Conservation (phyloP, 176 grass and related monocot species). For the Musa itinerans region DNA sequence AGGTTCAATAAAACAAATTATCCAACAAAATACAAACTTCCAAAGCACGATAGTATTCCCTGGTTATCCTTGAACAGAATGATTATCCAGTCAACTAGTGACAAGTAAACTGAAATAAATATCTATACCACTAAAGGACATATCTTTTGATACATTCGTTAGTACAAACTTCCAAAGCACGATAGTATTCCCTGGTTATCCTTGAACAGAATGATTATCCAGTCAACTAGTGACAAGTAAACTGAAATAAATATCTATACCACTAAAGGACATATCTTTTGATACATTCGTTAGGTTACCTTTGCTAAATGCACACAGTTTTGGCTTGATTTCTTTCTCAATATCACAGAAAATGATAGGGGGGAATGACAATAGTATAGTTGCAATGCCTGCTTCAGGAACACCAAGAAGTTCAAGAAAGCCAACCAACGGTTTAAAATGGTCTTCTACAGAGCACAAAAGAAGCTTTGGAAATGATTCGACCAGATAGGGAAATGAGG, state of each 20-base stretch:
- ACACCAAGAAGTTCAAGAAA: conserved; percentile 17
- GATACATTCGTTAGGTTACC: conserved; percentile 25
- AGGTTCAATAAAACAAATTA: background rate
- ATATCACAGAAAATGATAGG: conserved; percentile 19
- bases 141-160: conserved; percentile 1
- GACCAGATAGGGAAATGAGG: conserved; percentile 59
- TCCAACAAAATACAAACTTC: background rate
- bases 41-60: background rate
- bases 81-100: background rate
- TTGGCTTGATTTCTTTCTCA: conserved; percentile 60
- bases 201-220: background rate
- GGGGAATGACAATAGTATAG: conserved; percentile 47
- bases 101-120: background rate
- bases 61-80: background rate
- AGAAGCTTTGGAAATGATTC: conserved; percentile 90
- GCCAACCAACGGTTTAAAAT: conserved; percentile 49
- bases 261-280: background rate
- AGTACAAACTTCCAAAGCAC: too few species aligned
- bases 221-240: background rate
- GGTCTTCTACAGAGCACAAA: conserved; percentile 44
- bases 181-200: background rate
- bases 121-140: background rate
- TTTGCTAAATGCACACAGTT: conserved; percentile 54
- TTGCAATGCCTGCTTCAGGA: conserved; percentile 4
- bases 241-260: background rate